Base-by-base conservation (phyloP, 2,329 filamentous ascomycete species). In the Endothia cerciana region DNA sequence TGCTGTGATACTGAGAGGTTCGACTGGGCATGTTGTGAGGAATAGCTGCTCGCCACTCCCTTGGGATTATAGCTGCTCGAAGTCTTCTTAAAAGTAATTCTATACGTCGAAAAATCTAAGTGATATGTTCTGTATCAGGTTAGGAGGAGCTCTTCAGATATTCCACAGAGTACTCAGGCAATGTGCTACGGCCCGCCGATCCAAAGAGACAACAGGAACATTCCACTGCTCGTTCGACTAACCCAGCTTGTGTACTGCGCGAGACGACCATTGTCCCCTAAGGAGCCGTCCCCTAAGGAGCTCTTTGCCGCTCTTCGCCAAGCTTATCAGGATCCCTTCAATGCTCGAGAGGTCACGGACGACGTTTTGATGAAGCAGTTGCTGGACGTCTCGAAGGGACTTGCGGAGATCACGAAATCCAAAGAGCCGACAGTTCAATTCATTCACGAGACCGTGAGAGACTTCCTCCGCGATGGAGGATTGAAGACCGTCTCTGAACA, bases 201-300 rank as follows among this genome's bases (percentile, higher is more conserved):
- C 2, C 78, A 65, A 0, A 77, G 83, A 19, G 85, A 89, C 61
- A 22, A 63, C 0, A 45, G 75, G 0, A 77, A 85, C 5, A 73
- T 74, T 57, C 73, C 81, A 0, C 73, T 78, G 0, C 68, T 87
- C 0, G 63, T 78, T 0, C 68, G 84, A 0, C 86, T 80, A 38
- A 66, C 89, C 0, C 78, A 83, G 25, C 88, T 82, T 82, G 75
- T 89, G 0, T 74, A 89, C 0, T 87, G 80, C 30, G 77, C 86
- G 0, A 74, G 72, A 8, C 68, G 73, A 0, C 82, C 85, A 0
- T 64, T 88, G 0, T 74, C 55, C 0, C 79, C 74, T 0, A 69
- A 77, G 0, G 79, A n/a, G n/a, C n/a, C n/a, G n/a, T n/a, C n/a
- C n/a, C n/a, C n/a, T n/a, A n/a, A n/a, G n/a, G n/a, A 87, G 67